Base-by-base conservation (phyloP, 805 yeast genomes). In the Myxozyma nipponensis region DNA sequence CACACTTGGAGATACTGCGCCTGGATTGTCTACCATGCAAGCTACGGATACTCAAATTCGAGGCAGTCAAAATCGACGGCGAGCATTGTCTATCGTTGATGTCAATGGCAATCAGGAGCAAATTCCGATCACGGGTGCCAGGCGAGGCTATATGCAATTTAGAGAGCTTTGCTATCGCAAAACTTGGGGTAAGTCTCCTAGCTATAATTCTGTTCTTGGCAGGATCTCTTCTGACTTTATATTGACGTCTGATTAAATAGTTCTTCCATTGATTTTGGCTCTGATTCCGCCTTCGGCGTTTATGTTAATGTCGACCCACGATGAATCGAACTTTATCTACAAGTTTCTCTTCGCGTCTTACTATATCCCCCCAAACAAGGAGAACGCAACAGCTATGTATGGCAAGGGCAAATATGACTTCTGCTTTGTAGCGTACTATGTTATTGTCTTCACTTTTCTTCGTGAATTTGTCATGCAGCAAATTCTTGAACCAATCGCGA, bases 391-490 rank as follows among this genome's bases (percentile, higher is more conserved):
- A 5, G 19, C 35, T 34, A 47, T 71, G 63, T 93, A 90, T 66
- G 97, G 86, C 24, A 93, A 93, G 69, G 99, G 99, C 49, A 72
- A 65, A 41, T 80, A 82, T 62, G 99, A 93, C 69, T 77, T 89
- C 58, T 75, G 75, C 21, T 93, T 89, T 71, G 86, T 91, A 15
- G 74, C 75, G 18, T 88, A 79, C 66, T 82, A 86, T 70, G 85
- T 91, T 77, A 68, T 93, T 35, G 82, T 89, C 61, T 90, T 93
- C 77, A 85, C 96, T 0, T 93, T 91, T 65, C 73, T 80, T 58
- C 80, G 99, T 62, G 98, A 93, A 69, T 91, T 93, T 64, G 64
- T 81, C 58, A 89, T 93, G 98, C 90, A 89, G 66, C 73, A 78
- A 30, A 62, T 88, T 0, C 77, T 93, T 52, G 75, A 75, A 60